phyloP scores from a whole-genome alignment of 805 yeast genomes.

The Ogataea parapolymorpha region DNA sequence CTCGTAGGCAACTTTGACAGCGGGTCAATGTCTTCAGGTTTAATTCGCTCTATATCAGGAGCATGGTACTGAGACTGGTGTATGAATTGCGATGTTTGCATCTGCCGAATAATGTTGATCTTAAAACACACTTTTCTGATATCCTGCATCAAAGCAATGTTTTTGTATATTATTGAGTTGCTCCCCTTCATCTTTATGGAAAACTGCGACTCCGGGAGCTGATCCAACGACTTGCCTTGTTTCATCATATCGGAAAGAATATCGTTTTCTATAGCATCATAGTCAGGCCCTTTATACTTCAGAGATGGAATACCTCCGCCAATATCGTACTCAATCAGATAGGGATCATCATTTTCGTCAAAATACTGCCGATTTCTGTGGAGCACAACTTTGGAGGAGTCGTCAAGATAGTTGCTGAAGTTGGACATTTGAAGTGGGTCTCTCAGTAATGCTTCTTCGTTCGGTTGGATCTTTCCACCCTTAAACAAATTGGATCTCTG shows the following conservation, averaged over 20 bases:
- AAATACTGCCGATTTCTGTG: slow-evolving; percentile 35
- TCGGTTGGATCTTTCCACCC: slow-evolving; percentile 53
- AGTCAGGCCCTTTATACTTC: slow-evolving; percentile 45
- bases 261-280: slow-evolving; percentile 44
- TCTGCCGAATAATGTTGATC: slow-evolving; percentile 79
- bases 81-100: slow-evolving; percentile 78
- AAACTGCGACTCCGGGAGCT: slow-evolving; percentile 38
- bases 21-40: slow-evolving; percentile 73
- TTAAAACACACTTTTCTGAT: slow-evolving; percentile 85
- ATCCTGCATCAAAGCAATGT: slow-evolving; percentile 79
- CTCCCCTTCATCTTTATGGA: slow-evolving; percentile 52
- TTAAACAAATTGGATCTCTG: slow-evolving; percentile 66
- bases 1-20: slow-evolving; percentile 71
- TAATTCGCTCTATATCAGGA: slow-evolving; percentile 60
- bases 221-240: slow-evolving; percentile 31
- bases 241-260: slow-evolving; percentile 37
- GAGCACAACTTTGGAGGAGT: slow-evolving; percentile 31
- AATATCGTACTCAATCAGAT: slow-evolving; percentile 79
- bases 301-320: slow-evolving; percentile 76
- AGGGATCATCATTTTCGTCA: slow-evolving; percentile 58
- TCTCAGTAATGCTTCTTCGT: slow-evolving; percentile 68
- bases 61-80: slow-evolving; percentile 72
- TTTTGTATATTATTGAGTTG: slow-evolving; percentile 55
- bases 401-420: slow-evolving; percentile 45
- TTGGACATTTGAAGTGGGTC: slow-evolving; percentile 66